Evolutionary conservation across 2,329 filamentous ascomycete genomes (phyloP), one percentile per base, ranked within the genome.

Genomic region (Venturiaceae sp.): DNA sequence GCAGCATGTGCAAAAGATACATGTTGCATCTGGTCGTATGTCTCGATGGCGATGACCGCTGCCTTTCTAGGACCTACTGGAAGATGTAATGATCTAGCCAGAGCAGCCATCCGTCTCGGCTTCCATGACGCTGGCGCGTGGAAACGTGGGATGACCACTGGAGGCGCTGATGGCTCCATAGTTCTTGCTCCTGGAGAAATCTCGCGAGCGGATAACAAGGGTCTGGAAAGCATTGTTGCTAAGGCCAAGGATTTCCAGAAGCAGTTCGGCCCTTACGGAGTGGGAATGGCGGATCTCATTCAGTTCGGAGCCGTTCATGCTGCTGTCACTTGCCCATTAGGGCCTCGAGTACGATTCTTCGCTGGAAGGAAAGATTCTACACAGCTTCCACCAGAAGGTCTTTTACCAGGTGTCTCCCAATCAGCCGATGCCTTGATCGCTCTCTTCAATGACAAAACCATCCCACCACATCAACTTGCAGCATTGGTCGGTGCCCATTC

Each of bases 211-310:
- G 68, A 69, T 57, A 70, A 70, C 56, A 65, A 68, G 30, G 68
- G 68, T 5, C 58, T 70, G 0, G 33, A 60, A 3, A 59, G 57
- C 1, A 68, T 69, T 47, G 67, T 63, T 3, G 65, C 66, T 2
- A 63, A 68, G 55, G 70, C 65, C 39, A 69, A 67, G 54, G 57
- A 62, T 14, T n/a, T 16, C 4, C 66, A 69, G 39, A 66, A 39
- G 33, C 69, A 68, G 56, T 70, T 68, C 62, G 64, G 61, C 41
- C 61, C 66, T 23, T 72, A 70, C 47, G 67, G 67, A 26, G 66
- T 71, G 57, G 65, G 63, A 36, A 71, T 72, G 66, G 70, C 70
- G 9, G 71, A 73, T 53, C 65, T 73, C 26, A 71, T 73, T 26
- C 70, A 73, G 55, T 66, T 71, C 21, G 71, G 66, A 39, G 69